phyloP scores from a whole-genome alignment of 768 basidiomycete species.

The Leucocoprinus leucothites region DNA sequence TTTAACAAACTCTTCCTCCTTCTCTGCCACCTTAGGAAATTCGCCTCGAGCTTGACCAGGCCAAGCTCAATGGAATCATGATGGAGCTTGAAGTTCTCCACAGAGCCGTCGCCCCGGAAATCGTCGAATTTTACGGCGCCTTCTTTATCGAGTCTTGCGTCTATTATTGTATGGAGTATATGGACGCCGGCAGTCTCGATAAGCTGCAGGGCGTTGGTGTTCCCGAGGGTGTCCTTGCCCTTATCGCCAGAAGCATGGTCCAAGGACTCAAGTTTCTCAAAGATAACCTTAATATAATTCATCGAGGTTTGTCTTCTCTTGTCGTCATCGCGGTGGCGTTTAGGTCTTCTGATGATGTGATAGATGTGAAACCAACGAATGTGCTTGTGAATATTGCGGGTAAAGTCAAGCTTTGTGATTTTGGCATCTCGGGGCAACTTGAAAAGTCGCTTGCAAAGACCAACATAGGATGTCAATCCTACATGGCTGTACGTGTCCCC shows the following conservation, averaged over 20 bases:
- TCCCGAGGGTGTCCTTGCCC: constrained; percentile 78
- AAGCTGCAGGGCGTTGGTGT: constrained; percentile 62
- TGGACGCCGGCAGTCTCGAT: constrained; percentile 98
- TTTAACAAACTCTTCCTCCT: constrained; percentile 3
- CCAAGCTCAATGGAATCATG: constrained; percentile 92
- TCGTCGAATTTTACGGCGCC: constrained; percentile 98
- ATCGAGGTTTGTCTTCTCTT: constrained; percentile 38
- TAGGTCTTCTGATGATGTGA: constrained; percentile 6
- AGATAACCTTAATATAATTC: constrained; percentile 83
- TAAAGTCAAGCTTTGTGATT: constrained; percentile 93
- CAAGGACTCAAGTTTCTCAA: constrained; percentile 93
- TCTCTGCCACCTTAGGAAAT: constrained; percentile 70
- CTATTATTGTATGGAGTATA: constrained; percentile 99
- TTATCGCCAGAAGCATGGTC: constrained; percentile 81
- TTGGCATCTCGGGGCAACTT: constrained; percentile 97
- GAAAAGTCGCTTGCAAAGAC: constrained; percentile 97
- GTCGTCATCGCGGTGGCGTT: not conserved
- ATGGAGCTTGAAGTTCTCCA: constrained; percentile 99
- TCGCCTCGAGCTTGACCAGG: constrained; percentile 89
- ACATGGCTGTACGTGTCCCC: constrained; percentile 82
- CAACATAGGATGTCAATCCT: constrained; percentile 97
- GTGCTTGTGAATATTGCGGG: constrained; percentile 88
- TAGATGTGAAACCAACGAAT: constrained; percentile 93
- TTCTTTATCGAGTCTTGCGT: constrained; percentile 99
- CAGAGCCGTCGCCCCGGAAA: constrained; percentile 85